Base-by-base conservation (phyloP, 1,284 basidiomycete species). In the Trametes sp. region DNA sequence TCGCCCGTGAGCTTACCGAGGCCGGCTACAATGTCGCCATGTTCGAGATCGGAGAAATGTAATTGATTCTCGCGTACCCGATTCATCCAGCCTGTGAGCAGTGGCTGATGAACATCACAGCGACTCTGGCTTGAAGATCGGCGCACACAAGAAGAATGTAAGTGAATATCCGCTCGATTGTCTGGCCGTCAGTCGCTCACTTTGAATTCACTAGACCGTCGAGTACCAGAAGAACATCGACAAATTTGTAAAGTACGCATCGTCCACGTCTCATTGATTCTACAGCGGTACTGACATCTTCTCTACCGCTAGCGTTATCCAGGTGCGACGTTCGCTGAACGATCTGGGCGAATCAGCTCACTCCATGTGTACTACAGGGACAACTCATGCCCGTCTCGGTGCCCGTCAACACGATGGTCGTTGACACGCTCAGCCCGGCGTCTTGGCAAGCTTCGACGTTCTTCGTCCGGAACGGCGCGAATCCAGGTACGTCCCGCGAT, bases 151-250 rank as follows among this genome's bases (percentile, higher is more conserved):
- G 70, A 75, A 75, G 65, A 75, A 75, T 59, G 70, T 72, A 49
- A 71, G 54, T 28, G 6, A 46, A 14, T 5, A 11, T 21, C 14
- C 4, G 24, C 24, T 24, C n/a, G 13, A 46, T 36, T 10, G 14
- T 24, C 21, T 21, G 24, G 24, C 7, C 23, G 36, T 11, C 14
- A 0, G n/a, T 19, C 23, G 16, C 36, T 44, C 9, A 36, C 28
- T 10, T n/a, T 8, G 6, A 7, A 13, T 26, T 19, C 13, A 28
- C 9, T 19, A 59, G 51, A 44, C 36, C 24, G 36, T 75, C 31
- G 70, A 66, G 36, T 74, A 67, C 51, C 73, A 73, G 55, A 75
- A 75, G 65, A 71, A 75, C 58, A 73, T 75, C 51, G 74, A 75
- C 55, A 64, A 68, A n/a, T 75, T 75, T 48, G 73, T 74, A 7